phyloP scores from a whole-genome alignment of 441 rosid species.

The Erysimum pusillum region DNA sequence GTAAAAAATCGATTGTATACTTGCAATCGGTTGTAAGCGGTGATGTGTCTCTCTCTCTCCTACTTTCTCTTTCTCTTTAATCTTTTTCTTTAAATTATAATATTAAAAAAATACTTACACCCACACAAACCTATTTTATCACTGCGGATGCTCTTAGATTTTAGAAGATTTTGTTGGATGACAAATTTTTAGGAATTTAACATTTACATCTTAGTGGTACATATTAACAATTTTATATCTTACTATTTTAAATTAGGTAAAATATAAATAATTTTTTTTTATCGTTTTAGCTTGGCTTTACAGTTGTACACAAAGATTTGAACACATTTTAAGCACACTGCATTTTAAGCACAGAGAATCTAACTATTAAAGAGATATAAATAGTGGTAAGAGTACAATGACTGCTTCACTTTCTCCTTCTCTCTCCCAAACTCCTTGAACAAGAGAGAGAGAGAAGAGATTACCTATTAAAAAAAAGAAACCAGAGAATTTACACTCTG shows the following conservation, averaged over 20 bases:
- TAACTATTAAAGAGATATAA: constrained; percentile 21
- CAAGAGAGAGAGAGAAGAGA: constrained; percentile 18
- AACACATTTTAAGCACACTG: constrained; percentile 45
- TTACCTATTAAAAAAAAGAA: neutral
- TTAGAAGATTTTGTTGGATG: neutral
- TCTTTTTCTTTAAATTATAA: no score
- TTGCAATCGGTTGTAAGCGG: no score
- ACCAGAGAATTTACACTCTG: constrained; percentile 17
- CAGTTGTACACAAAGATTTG: constrained; percentile 38
- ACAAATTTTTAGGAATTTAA: neutral
- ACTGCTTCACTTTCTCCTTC: constrained; percentile 37
- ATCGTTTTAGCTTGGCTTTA: constrained; percentile 2
- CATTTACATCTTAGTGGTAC: no score
- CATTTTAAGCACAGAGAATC: constrained; percentile 33
- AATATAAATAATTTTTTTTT: neutral
- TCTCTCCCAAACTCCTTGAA: constrained; percentile 23
- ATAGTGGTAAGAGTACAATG: constrained; percentile 34
- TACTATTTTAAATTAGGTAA: neutral
- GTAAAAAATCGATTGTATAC: no score
- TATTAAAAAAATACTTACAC: no score
- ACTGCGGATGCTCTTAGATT: neutral
- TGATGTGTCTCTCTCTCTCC: no score
- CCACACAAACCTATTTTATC: no score
- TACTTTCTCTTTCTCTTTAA: no score
- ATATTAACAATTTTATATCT: neutral